These are phyloP conservation scores for Phyllostachys edulis DNA, from an alignment of 176 grass and related monocot genomes.

Conservation along the genomic window DNA sequence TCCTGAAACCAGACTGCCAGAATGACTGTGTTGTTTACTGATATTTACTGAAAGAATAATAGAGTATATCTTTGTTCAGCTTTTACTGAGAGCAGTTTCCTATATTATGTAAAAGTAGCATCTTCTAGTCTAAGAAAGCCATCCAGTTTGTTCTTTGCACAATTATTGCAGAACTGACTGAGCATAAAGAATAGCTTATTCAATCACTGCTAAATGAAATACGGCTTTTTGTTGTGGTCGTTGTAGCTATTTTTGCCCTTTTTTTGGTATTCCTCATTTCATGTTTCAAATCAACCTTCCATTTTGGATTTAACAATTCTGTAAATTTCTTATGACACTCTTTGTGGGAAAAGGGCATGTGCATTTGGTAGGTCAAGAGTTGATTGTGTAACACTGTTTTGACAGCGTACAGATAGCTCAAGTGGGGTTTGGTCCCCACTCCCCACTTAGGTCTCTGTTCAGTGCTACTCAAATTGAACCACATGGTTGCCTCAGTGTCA, in stretches of 20 bases:
- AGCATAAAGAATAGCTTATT: neutral
- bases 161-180: neutral
- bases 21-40: no score
- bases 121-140: neutral
- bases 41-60: no score
- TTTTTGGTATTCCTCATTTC: neutral
- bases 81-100: neutral
- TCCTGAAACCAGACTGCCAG: no score
- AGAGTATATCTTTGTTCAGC: neutral
- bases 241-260: neutral
- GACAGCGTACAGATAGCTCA: neutral
- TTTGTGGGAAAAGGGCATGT: neutral
- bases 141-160: neutral
- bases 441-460: neutral
- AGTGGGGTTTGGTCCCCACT: neutral
- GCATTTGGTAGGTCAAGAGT: neutral
- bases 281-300: neutral
- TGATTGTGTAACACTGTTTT: neutral
- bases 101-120: neutral
- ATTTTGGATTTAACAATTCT: neutral
- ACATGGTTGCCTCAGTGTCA: conserved; percentile 1
- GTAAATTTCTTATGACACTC: neutral
- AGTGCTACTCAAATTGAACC: conserved; percentile 9
- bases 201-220: neutral
- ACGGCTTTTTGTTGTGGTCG: neutral